These are phyloP conservation scores for Cyberlindnera lachancei DNA, from an alignment of 805 yeast species.

Conservation along the genomic window DNA sequence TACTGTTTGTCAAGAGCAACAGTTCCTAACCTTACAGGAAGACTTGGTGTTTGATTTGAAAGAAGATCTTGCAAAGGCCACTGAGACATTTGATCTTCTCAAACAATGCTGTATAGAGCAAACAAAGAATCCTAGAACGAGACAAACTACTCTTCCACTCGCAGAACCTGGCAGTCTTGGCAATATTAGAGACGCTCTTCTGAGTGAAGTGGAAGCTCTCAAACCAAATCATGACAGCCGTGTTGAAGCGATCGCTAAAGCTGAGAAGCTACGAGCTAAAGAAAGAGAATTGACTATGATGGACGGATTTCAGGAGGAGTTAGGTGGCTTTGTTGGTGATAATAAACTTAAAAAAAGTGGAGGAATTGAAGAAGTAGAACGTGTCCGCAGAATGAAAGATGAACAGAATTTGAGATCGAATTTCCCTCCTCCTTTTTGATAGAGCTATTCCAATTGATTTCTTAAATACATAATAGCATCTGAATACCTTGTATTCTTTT, in stretches of 20 bases:
- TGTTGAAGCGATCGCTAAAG: slow-evolving; percentile 80
- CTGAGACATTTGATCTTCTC: slow-evolving; percentile 75
- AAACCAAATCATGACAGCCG: slow-evolving; percentile 81
- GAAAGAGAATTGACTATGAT: slow-evolving; percentile 51
- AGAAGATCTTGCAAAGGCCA: slow-evolving; percentile 74
- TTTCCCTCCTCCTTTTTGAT: slow-evolving; percentile 26
- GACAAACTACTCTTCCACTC: slow-evolving; percentile 33
- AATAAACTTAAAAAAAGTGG: slow-evolving; percentile 74
- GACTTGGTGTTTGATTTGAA: slow-evolving; percentile 71
- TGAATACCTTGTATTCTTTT: slow-evolving; percentile 11
- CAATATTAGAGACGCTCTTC: slow-evolving; percentile 64
- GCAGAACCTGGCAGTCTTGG: slow-evolving; percentile 59
- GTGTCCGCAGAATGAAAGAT: slow-evolving; percentile 59
- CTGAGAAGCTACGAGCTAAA: slow-evolving; percentile 71
- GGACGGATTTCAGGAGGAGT: slow-evolving; percentile 76
- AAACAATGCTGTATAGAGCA: slow-evolving; percentile 78
- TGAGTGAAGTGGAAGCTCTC: slow-evolving; percentile 71
- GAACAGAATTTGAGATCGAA: slow-evolving; percentile 56
- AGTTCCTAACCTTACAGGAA: slow-evolving; percentile 83
- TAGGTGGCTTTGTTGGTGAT: slow-evolving; percentile 78
- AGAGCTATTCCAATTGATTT: not conserved
- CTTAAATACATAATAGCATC: slow-evolving; percentile 4
- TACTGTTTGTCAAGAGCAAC: slow-evolving; percentile 89
- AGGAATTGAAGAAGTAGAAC: slow-evolving; percentile 82
- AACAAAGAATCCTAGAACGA: slow-evolving; percentile 45